Conservation (phyloP, 2,329 filamentous ascomycete genomes). For the Ramularia endophylla region DNA sequence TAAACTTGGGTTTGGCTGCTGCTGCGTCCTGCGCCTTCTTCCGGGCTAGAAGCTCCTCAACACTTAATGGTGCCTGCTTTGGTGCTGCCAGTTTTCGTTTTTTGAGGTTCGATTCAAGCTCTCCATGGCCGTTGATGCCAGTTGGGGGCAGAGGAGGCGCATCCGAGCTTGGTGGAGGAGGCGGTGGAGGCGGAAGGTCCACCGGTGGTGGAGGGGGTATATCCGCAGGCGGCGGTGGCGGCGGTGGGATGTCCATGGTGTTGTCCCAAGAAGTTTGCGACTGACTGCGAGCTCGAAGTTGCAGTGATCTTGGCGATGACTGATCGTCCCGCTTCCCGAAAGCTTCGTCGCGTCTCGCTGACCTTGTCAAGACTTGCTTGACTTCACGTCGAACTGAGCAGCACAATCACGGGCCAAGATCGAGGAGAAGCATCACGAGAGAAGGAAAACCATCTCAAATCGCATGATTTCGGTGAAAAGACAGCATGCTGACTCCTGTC, state of each 20-base stretch:
- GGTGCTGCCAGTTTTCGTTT: slow-evolving; percentile 46
- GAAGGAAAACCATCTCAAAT: too few relatives aligned
- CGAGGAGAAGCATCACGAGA: too few relatives aligned
- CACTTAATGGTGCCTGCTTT: slow-evolving; percentile 58
- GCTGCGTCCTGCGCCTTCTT: slow-evolving; percentile 82
- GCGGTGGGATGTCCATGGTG: background rate
- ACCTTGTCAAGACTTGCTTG: too few relatives aligned
- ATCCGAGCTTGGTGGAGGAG: slow-evolving; percentile 3
- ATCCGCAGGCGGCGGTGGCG: slow-evolving; percentile 4
- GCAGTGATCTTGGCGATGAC: too few relatives aligned
- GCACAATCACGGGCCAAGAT: too few relatives aligned
- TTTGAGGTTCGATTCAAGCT: slow-evolving; percentile 13
- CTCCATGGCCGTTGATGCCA: background rate
- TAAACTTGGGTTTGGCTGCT: slow-evolving; percentile 79
- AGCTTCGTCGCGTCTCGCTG: too few relatives aligned
- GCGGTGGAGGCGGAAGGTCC: slow-evolving; percentile 8
- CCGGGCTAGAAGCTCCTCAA: slow-evolving; percentile 78
- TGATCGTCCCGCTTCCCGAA: too few relatives aligned
- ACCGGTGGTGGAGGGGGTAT: slow-evolving; percentile 19
- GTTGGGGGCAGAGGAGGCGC: slow-evolving; percentile 4
- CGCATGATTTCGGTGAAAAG: too few relatives aligned
- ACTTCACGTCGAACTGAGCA: too few relatives aligned
- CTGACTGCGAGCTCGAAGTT: too few relatives aligned
- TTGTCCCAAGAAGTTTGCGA: too few relatives aligned
- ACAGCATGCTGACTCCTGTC: too few relatives aligned